These are phyloP conservation scores for Colletotrichum sp. DNA, from an alignment of 2,329 filamentous ascomycete genomes.

Conservation along the genomic window DNA sequence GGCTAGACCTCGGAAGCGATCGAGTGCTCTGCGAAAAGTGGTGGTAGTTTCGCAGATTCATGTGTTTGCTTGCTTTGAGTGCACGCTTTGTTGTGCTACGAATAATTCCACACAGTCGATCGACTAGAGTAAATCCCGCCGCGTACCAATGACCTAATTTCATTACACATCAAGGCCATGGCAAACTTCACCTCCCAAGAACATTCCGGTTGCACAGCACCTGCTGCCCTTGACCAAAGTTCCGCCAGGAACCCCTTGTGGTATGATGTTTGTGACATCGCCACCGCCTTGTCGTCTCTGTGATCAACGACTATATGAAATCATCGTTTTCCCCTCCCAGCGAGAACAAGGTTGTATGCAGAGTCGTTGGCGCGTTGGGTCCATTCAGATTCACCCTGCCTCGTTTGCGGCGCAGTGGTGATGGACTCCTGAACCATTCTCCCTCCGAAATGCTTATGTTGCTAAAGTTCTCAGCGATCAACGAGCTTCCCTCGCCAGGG, in stretches of 20 bases:
- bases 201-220: background rate
- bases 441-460: slow-evolving; percentile 14
- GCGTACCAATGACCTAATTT: background rate
- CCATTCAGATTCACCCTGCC: background rate
- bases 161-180: background rate
- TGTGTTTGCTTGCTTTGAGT: background rate
- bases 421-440: slow-evolving; percentile 25
- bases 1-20: slow-evolving; percentile 27
- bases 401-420: slow-evolving; percentile 15
- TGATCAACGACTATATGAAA: background rate
- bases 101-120: background rate
- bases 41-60: slow-evolving; percentile 32
- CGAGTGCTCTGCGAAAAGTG: slow-evolving; percentile 42
- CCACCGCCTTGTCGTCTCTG: background rate
- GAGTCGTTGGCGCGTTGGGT: background rate
- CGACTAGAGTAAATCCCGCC: background rate
- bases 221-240: background rate
- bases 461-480: background rate
- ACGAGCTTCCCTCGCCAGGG: background rate
- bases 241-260: background rate
- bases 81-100: background rate
- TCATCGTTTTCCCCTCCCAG: background rate
- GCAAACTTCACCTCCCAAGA: background rate
- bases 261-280: background rate
- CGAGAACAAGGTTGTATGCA: background rate